Base-by-base conservation (phyloP, 345 rosid genomes). In the Citrus reticulata region DNA sequence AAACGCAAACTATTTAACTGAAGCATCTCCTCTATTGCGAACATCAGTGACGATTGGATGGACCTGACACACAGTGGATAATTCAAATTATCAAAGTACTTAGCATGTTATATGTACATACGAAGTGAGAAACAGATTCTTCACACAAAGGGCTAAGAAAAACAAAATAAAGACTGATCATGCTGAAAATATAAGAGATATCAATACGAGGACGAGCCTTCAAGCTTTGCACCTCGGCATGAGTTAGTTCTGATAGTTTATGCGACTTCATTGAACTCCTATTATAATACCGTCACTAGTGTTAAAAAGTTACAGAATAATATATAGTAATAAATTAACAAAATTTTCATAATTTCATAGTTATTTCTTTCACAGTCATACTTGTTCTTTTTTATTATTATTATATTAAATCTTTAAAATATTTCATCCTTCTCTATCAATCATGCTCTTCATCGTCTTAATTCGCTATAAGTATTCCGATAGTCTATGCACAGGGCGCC, bases 151-250 rank as follows among this genome's bases (percentile, higher is more conserved):
- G 10, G 64, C 34, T 20, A 10, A 19, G 11, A 10, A 9, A 68
- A 27, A 46, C 7, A 68, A 30, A 60, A 49, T 19, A 51, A 27
- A 32, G 74, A 74, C 88, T 83, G 61, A 93, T 94, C 68, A 77
- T 78, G 64, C 69, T 75, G 72, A 91, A 95, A 77, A 93, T 93
- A 14, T 93, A 93, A 37, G 92, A 84, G 85, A 93, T 91, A 83
- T 95, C 94, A 37, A 91, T 91, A 25, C 89, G 90, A 75, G 95
- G 94, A 24, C 92, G 94, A 72, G 95, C 85, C 84, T 92, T 95
- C 70, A 93, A 70, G 79, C 82, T 81, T 7, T 91, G 78, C 39
- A 92, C 85, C 89, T 91, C 85, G 8, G 78, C 59, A 55, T 37
- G 40, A 37, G 40, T 37, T 37, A 6, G 40, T 37, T 37, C 40